Evolutionary conservation across 495 filamentous ascomycete species (phyloP).

Genomic region (Xanthoparmelia taractica): DNA sequence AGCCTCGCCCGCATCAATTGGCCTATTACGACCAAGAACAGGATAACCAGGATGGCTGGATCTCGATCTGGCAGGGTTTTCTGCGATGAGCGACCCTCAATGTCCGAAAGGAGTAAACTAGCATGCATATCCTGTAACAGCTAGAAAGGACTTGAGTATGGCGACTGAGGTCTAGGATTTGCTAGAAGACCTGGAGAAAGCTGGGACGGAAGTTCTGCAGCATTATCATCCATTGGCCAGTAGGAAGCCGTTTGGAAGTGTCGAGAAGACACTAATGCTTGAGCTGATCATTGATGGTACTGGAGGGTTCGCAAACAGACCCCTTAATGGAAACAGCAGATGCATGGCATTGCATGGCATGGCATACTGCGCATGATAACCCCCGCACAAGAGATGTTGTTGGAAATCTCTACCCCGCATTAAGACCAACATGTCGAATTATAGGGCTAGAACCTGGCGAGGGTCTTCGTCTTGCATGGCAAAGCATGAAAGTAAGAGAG

Average conservation of each 20-base stretch:
- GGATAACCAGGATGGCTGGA: background rate
- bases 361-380: background rate
- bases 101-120: background rate
- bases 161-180: no score
- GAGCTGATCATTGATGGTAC: background rate
- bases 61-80: constrained; percentile 1
- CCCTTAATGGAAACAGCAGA: background rate
- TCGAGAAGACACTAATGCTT: background rate
- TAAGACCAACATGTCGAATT: background rate
- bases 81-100: background rate
- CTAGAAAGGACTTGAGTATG: background rate
- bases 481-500: background rate
- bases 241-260: background rate
- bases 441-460: background rate
- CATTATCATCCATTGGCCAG: background rate
- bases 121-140: background rate
- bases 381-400: background rate
- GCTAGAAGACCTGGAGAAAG: background rate
- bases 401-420: background rate
- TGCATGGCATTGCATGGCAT: background rate
- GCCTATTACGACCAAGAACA: no score
- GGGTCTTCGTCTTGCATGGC: background rate
- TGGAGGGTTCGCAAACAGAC: background rate
- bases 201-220: no score
- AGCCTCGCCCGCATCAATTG: background rate